Conservation (phyloP, 345 rosid species). For the Rhodomyrtus tomentosa region DNA sequence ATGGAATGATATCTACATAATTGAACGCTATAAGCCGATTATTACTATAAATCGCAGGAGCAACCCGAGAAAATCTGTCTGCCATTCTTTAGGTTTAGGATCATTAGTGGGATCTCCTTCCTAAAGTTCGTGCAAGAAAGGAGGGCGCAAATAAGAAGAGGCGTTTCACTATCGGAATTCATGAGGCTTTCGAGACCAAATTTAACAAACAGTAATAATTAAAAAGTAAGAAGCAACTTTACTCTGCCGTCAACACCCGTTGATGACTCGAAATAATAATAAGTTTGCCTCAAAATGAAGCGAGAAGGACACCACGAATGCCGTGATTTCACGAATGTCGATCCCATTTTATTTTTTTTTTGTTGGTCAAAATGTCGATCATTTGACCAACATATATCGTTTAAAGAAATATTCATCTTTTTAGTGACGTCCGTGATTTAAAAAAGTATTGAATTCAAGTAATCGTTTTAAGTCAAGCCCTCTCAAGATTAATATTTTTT, state of each 20-base stretch:
- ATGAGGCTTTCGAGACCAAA: neutral
- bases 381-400: too few relatives aligned
- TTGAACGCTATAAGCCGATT: too few relatives aligned
- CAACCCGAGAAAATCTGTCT: neutral
- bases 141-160: neutral
- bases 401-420: neutral
- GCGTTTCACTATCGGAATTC: fast-evolving
- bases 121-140: neutral
- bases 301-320: neutral
- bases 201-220: neutral
- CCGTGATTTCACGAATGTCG: neutral
- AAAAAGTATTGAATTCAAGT: too few relatives aligned
- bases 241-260: neutral
- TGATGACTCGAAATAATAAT: neutral
- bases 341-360: too few relatives aligned
- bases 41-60: too few relatives aligned
- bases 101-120: neutral
- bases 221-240: neutral
- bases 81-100: neutral
- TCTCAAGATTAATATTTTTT: too few relatives aligned
- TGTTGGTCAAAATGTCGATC: too few relatives aligned
- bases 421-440: neutral
- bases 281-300: neutral
- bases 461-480: too few relatives aligned
- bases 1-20: too few relatives aligned